These are phyloP conservation scores for Malassezia yamatoensis DNA, from an alignment of 1,284 basidiomycete genomes.

Conservation along the genomic window DNA sequence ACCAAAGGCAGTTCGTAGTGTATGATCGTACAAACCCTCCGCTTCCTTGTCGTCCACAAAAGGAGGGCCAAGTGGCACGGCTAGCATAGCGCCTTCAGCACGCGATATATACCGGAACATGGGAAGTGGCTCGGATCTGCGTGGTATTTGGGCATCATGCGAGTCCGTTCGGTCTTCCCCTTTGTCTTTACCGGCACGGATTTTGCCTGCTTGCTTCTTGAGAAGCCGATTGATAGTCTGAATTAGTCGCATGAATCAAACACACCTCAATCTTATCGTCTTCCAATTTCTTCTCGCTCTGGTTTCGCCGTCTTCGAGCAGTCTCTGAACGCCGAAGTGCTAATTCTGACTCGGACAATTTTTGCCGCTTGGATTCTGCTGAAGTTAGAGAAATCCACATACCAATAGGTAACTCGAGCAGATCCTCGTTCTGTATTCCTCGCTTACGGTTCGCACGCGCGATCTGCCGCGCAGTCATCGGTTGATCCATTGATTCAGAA, in stretches of 20 bases:
- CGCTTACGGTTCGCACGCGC: slow-evolving; percentile 24
- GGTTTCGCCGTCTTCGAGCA: slow-evolving; percentile 69
- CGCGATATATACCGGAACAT: slow-evolving; percentile 21
- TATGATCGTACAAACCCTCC: slow-evolving; percentile 10
- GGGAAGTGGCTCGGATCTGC: slow-evolving; percentile 6
- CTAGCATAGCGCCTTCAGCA: slow-evolving; percentile 12
- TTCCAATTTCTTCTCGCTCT: slow-evolving; percentile 78
- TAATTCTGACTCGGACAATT: slow-evolving; percentile 70
- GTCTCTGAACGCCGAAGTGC: slow-evolving; percentile 72
- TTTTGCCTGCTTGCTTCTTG: slow-evolving; percentile 56
- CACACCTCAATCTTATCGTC: slow-evolving; percentile 64
- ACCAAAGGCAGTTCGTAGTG: slow-evolving; percentile 14
- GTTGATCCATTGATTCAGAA: slow-evolving; percentile 21
- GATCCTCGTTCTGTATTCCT: slow-evolving; percentile 21
- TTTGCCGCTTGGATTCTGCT: slow-evolving; percentile 51
- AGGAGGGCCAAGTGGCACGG: slow-evolving; percentile 11
- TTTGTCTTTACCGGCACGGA: slow-evolving; percentile 15
- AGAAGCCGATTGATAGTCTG: slow-evolving; percentile 79
- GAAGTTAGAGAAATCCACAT: background rate
- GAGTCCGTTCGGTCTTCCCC: slow-evolving; percentile 3
- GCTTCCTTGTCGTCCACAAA: background rate
- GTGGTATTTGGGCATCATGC: slow-evolving; percentile 2
- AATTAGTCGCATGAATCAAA: background rate
- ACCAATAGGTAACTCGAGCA: slow-evolving; percentile 35
- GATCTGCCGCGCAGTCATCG: slow-evolving; percentile 41